Percentiles rank a stretch among this genome's conserved stretches.
Conservation (phyloP, 352 stramenopile species). For the Plasmopara halstedii region DNA sequence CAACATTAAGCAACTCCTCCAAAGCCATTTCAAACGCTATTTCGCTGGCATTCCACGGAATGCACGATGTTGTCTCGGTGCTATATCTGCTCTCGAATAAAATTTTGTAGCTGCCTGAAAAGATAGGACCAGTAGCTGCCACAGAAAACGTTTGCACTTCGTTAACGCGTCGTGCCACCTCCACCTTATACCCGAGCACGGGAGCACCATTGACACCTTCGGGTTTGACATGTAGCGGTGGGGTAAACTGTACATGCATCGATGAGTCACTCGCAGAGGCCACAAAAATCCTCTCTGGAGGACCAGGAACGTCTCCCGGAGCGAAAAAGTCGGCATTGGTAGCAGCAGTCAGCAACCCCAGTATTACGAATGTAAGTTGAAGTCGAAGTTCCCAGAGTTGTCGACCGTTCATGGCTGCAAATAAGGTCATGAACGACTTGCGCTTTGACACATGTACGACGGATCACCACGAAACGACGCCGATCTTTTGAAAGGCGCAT, state of each 20-base stretch:
- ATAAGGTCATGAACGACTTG: not conserved
- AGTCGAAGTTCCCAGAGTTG: not conserved
- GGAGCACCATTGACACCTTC: slow-evolving; percentile 63
- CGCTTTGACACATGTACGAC: not conserved
- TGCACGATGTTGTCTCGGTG: slow-evolving; percentile 33
- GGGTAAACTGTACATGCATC: slow-evolving; percentile 56
- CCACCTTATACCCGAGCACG: slow-evolving; percentile 72
- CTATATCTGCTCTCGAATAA: slow-evolving; percentile 37
- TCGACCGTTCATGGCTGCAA: not conserved
- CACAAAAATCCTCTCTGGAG: slow-evolving; percentile 54
- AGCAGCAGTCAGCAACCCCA: not conserved
- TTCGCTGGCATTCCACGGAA: slow-evolving; percentile 65
- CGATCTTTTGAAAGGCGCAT: not conserved
- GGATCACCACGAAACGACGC: slow-evolving; percentile 1
- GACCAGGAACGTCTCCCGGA: slow-evolving; percentile 31
- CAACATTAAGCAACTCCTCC: slow-evolving; percentile 56
- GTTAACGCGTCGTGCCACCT: slow-evolving; percentile 57
- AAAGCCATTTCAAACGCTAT: slow-evolving; percentile 61
- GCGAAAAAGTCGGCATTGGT: slow-evolving; percentile 1
- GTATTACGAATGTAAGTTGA: not conserved
- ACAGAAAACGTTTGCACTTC: slow-evolving; percentile 70
- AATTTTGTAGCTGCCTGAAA: slow-evolving; percentile 47
- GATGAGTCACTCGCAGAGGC: slow-evolving; percentile 38
- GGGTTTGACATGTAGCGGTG: slow-evolving; percentile 45
- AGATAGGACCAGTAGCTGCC: slow-evolving; percentile 40